A percentile compares a stretch with the other conserved stretches of the same genome.
These are phyloP conservation scores for Metschnikowia drakensbergensis DNA, from an alignment of 805 yeast species.

Conservation along the genomic window DNA sequence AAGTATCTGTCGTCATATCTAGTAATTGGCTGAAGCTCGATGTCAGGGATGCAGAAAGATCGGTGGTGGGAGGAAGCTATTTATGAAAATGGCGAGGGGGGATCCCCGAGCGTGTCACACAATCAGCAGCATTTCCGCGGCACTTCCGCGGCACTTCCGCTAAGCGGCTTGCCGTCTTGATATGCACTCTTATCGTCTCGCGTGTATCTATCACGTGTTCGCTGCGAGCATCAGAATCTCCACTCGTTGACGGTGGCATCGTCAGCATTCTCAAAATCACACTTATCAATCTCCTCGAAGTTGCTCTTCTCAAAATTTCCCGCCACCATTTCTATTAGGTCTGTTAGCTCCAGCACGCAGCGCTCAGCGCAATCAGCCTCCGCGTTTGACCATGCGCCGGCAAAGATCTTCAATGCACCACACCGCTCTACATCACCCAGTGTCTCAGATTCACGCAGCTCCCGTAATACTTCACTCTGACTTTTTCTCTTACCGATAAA, in stretches of 20 bases:
- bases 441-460: not conserved
- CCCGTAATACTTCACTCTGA: not conserved
- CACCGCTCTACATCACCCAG: not conserved
- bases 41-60: not conserved
- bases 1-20: slow-evolving; percentile 7
- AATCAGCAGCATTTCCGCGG: slow-evolving; percentile 2
- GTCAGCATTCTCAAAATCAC: not conserved
- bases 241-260: not conserved
- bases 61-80: not conserved
- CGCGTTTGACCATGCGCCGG: not conserved
- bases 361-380: not conserved
- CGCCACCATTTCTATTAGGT: not conserved
- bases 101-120: not conserved
- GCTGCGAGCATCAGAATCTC: not conserved
- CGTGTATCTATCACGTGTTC: not conserved
- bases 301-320: not conserved
- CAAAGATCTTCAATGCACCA: not conserved
- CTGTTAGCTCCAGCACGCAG: not conserved
- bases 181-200: not conserved
- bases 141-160: not conserved
- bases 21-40: not conserved
- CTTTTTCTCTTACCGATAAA: not conserved
- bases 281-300: not conserved
- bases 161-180: not conserved
- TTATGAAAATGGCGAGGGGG: not conserved